Conservation (phyloP, 148 eudicot genomes). For the Cornus suecica region DNA sequence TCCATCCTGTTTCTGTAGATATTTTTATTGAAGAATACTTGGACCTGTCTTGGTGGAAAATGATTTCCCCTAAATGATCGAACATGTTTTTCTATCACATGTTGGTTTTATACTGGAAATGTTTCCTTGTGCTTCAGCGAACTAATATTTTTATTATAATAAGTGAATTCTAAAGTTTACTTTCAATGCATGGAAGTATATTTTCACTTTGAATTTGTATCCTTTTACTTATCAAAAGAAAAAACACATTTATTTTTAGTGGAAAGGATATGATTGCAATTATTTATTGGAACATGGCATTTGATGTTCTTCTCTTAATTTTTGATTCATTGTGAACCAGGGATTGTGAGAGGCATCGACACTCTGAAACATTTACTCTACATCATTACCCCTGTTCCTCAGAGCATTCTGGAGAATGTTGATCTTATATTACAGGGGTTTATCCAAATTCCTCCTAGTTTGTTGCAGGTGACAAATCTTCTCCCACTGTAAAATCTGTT, state of each 20-base stretch:
- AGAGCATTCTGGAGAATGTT: constrained; percentile 49
- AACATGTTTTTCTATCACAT: neutral
- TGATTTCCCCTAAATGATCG: neutral
- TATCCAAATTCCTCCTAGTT: constrained; percentile 67
- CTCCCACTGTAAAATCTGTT: neutral
- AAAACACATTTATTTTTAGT: no score
- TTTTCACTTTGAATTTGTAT: no score
- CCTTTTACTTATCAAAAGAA: no score
- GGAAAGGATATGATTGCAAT: neutral
- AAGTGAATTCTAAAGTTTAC: neutral
- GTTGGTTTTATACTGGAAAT: neutral
- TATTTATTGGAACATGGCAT: neutral
- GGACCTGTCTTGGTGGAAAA: neutral
- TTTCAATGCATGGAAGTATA: neutral
- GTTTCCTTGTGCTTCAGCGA: neutral
- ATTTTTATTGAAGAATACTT: neutral
- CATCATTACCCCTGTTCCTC: constrained; percentile 79
- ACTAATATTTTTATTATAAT: neutral
- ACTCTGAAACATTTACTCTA: constrained; percentile 44
- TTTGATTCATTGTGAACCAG: constrained; percentile 35
- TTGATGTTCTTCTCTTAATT: neutral
- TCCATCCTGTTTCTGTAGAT: neutral
- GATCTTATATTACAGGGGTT: constrained; percentile 80
- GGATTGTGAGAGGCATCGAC: constrained; percentile 74
- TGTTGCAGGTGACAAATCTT: constrained; percentile 57